phyloP scores from a whole-genome alignment of 495 filamentous ascomycete species.

The Hypoxylon fragiforme region DNA sequence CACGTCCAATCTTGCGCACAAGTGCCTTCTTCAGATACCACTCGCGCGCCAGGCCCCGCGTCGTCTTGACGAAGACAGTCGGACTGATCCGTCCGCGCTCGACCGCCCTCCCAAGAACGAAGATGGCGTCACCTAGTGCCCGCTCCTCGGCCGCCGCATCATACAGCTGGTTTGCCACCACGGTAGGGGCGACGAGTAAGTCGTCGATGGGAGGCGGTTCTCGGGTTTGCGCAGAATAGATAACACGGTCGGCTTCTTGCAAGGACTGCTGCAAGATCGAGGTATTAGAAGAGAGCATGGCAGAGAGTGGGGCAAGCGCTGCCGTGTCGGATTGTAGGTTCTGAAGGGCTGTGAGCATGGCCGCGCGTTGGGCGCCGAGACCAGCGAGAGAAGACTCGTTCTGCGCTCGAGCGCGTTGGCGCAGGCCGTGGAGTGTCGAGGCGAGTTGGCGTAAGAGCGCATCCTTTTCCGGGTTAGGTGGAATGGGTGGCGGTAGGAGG shows the following conservation, averaged over 20 bases:
- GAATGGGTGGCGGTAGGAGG: constrained; percentile 74
- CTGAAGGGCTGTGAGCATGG: constrained; percentile 68
- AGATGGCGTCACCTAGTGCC: constrained; percentile 80
- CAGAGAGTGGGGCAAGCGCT: constrained; percentile 67
- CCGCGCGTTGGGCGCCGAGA: constrained; percentile 75
- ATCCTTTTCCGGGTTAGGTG: constrained; percentile 96
- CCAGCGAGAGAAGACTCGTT: constrained; percentile 72
- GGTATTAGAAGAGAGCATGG: constrained; percentile 75
- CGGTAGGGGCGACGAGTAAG: constrained; percentile 87
- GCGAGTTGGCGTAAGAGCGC: constrained; percentile 79
- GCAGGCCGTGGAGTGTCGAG: constrained; percentile 64
- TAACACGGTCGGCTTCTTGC: constrained; percentile 75
- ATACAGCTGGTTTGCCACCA: constrained; percentile 91
- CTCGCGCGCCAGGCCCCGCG: constrained; percentile 80
- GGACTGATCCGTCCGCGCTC: constrained; percentile 78
- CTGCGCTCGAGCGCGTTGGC: constrained; percentile 64
- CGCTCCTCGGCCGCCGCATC: constrained; percentile 82
- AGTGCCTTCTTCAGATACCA: constrained; percentile 89
- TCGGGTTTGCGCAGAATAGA: constrained; percentile 49
- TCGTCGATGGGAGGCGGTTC: constrained; percentile 69
- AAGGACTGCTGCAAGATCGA: constrained; percentile 74
- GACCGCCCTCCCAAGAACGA: constrained; percentile 78
- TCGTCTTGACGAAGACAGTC: constrained; percentile 83
- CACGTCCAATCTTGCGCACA: constrained; percentile 81
- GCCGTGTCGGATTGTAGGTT: constrained; percentile 72